Conservation (phyloP, 2,329 filamentous ascomycete genomes). For the Phyllosticta paracitricarpa region DNA sequence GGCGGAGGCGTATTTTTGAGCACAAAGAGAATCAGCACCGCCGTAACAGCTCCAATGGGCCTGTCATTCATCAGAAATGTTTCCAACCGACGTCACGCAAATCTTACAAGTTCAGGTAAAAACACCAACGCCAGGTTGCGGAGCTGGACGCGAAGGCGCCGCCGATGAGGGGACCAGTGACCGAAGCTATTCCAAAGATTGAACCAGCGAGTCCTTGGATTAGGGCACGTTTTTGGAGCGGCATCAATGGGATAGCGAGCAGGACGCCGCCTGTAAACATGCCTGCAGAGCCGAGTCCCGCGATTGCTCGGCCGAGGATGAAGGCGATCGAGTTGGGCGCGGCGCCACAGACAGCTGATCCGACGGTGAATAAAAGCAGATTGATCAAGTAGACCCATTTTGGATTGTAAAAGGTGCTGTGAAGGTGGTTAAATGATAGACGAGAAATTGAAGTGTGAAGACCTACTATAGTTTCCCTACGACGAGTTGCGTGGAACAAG, state of each 20-base stretch:
- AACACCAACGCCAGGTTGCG: slow-evolving; percentile 35
- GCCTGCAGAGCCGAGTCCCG: slow-evolving; percentile 33
- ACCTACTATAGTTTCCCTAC: slow-evolving; percentile 32
- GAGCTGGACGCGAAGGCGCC: slow-evolving; percentile 34
- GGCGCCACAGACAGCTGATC: slow-evolving; percentile 41
- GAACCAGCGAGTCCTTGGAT: slow-evolving; percentile 24
- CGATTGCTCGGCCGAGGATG: slow-evolving; percentile 38
- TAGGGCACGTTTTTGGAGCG: slow-evolving; percentile 34
- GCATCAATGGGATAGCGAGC: slow-evolving; percentile 24
- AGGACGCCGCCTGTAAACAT: slow-evolving; percentile 1
- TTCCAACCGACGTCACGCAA: background rate
- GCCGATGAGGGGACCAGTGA: slow-evolving; percentile 40
- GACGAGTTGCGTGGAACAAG: slow-evolving; percentile 29
- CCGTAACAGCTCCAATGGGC: slow-evolving; percentile 38
- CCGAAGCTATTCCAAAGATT: slow-evolving; percentile 40
- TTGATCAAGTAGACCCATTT: slow-evolving; percentile 34
- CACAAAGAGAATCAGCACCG: slow-evolving; percentile 32
- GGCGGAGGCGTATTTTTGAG: slow-evolving; percentile 17
- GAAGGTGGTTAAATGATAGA: background rate
- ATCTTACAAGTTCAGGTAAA: slow-evolving; percentile 6
- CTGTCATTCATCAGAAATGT: background rate
- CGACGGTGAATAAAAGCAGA: slow-evolving; percentile 41
- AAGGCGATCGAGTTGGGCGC: slow-evolving; percentile 41
- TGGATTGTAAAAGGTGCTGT: slow-evolving; percentile 36
- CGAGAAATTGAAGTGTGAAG: background rate